Evolutionary conservation across 257 asterid species (phyloP), one percentile per base, ranked within the genome.

Genomic region (Gardenia jasminoides): DNA sequence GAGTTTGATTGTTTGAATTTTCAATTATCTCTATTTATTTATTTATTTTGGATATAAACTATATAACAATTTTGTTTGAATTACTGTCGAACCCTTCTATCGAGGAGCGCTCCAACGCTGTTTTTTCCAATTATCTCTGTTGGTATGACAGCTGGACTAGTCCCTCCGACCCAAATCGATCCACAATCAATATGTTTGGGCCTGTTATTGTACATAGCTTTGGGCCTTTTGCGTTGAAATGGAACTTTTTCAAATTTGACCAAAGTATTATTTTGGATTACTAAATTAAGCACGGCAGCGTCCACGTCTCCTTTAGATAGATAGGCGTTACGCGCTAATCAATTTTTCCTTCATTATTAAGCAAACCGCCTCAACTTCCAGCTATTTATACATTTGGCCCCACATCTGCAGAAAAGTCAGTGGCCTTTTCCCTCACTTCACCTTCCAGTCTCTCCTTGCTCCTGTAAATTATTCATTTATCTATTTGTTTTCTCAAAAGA

Each of bases 311-410:
- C 65, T 22, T 58, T 30, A 58, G 4, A 20, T 7, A 22, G 30
- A 22, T 24, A 22, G 66, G 31, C 48, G 9, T 50, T 73, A 54
- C 48, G 62, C 76, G 76, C 50, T 47, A 47, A 46, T 10, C 12
- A 2, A 36, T 36, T 36, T 2, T 36, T 46, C 30, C 85, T 85
- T 84, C 86, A 75, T 76, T 1, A 26, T 69, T 83, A 86, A 85
- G 92, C 6, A 80, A 80, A 74, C 30, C 30, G 44, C 62, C 68
- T 48, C 61, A 79, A 74, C 79, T 81, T 85, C 84, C 79, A 41
- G 15, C 66, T 72, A 80, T 48, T 84, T 84, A 71, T 22, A 52
- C 61, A 20, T 82, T 22, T 46, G 30, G 26, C 75, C 84, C 79
- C 83, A 78, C 82, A 72, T n/a, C 44, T 77, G 31, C 24, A 75